Conservation (phyloP, 1,284 basidiomycete genomes). For the Abortiporus biennis region DNA sequence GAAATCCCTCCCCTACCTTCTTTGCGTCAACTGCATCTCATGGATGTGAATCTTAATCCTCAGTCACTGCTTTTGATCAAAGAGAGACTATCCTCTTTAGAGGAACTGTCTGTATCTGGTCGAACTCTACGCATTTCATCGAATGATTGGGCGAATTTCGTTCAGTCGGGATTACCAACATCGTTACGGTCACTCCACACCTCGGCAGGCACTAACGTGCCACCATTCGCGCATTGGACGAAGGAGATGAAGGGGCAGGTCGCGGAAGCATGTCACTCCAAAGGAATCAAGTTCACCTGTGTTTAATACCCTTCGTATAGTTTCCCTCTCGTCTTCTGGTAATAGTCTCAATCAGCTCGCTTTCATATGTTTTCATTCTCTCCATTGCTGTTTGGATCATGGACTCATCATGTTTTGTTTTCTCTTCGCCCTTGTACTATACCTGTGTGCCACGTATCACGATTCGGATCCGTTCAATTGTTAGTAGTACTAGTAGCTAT, state of each 20-base stretch:
- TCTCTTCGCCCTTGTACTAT: too few relatives aligned
- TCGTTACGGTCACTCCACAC: constrained; percentile 29
- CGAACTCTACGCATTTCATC: neutral
- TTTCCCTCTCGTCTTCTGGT: too few relatives aligned
- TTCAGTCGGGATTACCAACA: constrained; percentile 28
- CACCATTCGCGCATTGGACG: constrained; percentile 35
- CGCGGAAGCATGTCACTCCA: constrained; percentile 22
- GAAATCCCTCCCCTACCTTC: constrained; percentile 4
- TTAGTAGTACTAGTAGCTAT: too few relatives aligned
- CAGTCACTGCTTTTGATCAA: neutral
- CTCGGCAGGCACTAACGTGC: constrained; percentile 32
- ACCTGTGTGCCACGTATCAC: too few relatives aligned
- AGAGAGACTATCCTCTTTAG: neutral
- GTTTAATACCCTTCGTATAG: too few relatives aligned
- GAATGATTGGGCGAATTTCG: constrained; percentile 17
- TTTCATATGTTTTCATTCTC: too few relatives aligned
- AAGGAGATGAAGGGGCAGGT: constrained; percentile 20
- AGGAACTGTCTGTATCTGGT: constrained; percentile 2
- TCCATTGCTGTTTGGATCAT: too few relatives aligned
- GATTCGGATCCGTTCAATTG: too few relatives aligned
- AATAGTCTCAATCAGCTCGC: too few relatives aligned
- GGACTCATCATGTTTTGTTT: too few relatives aligned
- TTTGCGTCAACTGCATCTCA: neutral
- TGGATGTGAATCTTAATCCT: neutral
- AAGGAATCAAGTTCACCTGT: too few relatives aligned